Percentiles rank a stretch among this genome's conserved stretches.
phyloP scores from a whole-genome alignment of 2,329 filamentous ascomycete species.

The Verticillium albo-atrum region DNA sequence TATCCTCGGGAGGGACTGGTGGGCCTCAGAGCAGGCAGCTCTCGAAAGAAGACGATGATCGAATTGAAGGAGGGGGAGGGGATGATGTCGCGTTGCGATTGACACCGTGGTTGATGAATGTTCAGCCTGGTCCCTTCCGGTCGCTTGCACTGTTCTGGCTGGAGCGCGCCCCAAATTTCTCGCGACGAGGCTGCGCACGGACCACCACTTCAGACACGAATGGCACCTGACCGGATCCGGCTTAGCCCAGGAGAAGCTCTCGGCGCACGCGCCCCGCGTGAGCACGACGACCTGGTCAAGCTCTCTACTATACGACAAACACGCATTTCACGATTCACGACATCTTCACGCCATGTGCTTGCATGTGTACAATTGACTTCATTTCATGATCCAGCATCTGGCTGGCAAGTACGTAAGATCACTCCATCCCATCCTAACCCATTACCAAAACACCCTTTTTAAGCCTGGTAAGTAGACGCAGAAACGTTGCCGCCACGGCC shows the following conservation, averaged over 20 bases:
- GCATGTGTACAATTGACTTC: constrained; percentile 5
- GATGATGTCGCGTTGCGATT: constrained; percentile 1
- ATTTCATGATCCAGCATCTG: constrained; percentile 10
- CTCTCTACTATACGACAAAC: too few species aligned
- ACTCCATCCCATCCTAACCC: not conserved
- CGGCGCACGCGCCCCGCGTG: not conserved
- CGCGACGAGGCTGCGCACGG: constrained; percentile 13
- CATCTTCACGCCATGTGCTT: not conserved
- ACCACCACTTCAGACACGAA: constrained; percentile 5
- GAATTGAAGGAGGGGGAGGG: not conserved
- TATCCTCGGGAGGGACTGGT: not conserved
- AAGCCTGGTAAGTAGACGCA: constrained; percentile 96
- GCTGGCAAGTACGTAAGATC: constrained; percentile 2
- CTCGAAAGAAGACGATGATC: too few species aligned
- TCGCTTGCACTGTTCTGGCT: constrained; percentile 1
- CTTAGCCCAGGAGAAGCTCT: not conserved
- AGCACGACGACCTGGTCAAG: not conserved
- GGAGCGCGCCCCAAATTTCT: constrained; percentile 12
- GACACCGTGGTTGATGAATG: constrained; percentile 1
- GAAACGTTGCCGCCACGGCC: constrained; percentile 96
- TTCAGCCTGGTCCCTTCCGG: not conserved
- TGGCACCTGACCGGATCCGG: constrained; percentile 3
- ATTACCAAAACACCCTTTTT: constrained; percentile 31
- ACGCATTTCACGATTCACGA: too few species aligned
- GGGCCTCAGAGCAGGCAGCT: not conserved